These are phyloP conservation scores for Vigna angularis DNA, from an alignment of 306 rosid genomes.

Conservation along the genomic window DNA sequence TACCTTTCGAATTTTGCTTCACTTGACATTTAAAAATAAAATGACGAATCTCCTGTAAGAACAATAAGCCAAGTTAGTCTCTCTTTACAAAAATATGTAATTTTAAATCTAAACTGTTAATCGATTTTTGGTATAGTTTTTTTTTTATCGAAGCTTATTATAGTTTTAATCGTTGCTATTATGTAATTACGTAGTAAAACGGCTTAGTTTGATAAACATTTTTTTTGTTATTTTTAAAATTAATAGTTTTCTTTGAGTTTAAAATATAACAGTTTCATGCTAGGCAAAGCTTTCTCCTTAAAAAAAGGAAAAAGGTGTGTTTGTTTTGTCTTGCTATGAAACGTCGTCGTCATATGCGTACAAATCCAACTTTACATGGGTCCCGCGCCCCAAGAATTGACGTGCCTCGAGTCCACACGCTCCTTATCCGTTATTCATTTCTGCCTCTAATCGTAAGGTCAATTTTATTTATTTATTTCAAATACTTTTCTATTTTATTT, in stretches of 20 bases:
- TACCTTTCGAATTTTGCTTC: background rate
- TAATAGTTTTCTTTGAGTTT: background rate
- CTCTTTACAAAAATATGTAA: no score
- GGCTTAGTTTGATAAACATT: background rate
- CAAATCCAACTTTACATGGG: background rate
- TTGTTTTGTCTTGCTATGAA: slow-evolving; percentile 37
- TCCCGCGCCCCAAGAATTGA: background rate
- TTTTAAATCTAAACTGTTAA: no score
- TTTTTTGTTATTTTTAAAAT: background rate
- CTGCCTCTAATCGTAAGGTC: background rate
- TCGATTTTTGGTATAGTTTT: no score
- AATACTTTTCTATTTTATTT: background rate
- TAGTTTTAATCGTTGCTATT: no score
- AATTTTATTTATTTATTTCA: background rate
- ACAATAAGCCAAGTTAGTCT: no score
- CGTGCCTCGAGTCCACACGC: background rate
- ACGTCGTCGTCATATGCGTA: background rate
- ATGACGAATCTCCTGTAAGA: background rate
- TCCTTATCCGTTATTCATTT: background rate
- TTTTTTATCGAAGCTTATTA: no score
- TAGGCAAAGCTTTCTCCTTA: background rate
- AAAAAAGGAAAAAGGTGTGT: background rate
- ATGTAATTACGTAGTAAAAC: background rate
- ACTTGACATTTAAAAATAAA: background rate
- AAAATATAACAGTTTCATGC: background rate